Conservation (phyloP, 2,329 filamentous ascomycete species). For the Cercospora brassicicola region DNA sequence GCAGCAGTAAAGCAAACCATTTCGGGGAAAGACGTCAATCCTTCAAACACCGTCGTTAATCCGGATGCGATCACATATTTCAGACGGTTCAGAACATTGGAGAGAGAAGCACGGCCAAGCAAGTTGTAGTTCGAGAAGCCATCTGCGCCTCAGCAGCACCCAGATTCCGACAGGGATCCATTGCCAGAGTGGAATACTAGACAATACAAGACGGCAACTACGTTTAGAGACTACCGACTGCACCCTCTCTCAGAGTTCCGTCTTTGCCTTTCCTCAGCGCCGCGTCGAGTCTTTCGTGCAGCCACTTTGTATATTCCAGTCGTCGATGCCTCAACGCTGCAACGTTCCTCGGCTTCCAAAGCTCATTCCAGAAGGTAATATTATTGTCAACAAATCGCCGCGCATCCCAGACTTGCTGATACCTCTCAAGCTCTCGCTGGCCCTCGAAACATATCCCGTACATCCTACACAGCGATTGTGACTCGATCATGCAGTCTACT, state of each 20-base stretch:
- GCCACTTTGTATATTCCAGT: conserved; percentile 10
- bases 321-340: conserved; percentile 8
- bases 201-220: neutral
- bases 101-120: conserved; percentile 29
- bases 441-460: conserved; percentile 26
- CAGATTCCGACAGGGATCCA: neutral
- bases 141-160: neutral
- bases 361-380: conserved; percentile 21
- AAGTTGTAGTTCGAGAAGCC: conserved; percentile 23
- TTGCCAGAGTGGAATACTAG: neutral
- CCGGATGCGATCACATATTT: conserved; percentile 42
- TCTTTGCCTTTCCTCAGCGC: conserved; percentile 11
- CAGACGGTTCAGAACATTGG: conserved; percentile 38
- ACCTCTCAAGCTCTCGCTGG: conserved; percentile 13
- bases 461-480: conserved; percentile 22
- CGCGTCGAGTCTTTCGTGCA: conserved; percentile 9
- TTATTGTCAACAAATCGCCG: conserved; percentile 17
- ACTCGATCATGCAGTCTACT: conserved; percentile 20
- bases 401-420: conserved; percentile 26
- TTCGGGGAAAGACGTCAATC: conserved; percentile 41
- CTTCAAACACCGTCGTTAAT: conserved; percentile 45
- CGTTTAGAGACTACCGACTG: neutral
- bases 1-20: conserved; percentile 47
- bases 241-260: neutral
- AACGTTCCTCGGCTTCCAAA: conserved; percentile 15